phyloP scores from a whole-genome alignment of 176 grass and related monocot genomes.

The Carex myosuroides region DNA sequence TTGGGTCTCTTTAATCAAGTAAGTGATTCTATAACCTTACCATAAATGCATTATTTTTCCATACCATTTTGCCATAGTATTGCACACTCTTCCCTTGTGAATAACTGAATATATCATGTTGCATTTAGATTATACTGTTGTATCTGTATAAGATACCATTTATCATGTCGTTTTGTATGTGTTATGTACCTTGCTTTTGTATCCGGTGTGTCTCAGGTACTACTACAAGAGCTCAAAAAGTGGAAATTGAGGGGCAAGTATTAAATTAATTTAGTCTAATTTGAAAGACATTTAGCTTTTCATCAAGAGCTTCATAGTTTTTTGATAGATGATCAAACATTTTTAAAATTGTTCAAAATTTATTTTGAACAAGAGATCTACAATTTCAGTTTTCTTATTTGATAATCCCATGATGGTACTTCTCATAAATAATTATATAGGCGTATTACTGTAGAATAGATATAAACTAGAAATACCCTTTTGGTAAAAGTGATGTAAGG shows the following conservation, averaged over 20 bases:
- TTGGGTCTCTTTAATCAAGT: constrained; percentile 82
- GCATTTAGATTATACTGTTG: neutral
- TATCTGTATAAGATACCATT: neutral
- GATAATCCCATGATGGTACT: neutral
- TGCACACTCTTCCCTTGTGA: neutral
- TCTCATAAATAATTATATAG: neutral
- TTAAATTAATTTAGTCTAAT: neutral
- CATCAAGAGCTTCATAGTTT: neutral
- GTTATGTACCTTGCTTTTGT: neutral
- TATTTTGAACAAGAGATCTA: neutral
- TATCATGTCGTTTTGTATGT: neutral
- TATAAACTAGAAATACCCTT: neutral
- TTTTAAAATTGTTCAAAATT: neutral
- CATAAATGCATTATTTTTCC: neutral
- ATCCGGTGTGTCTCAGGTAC: neutral
- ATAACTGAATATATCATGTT: neutral
- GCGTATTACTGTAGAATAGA: neutral
- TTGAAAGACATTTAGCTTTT: neutral
- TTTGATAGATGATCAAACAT: neutral
- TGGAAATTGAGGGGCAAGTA: neutral
- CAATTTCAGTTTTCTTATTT: neutral
- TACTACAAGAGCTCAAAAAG: neutral
- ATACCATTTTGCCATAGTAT: neutral
- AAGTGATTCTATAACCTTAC: neutral
- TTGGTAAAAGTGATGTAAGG: neutral